Percentiles rank a stretch among this genome's conserved stretches.
phyloP scores from a whole-genome alignment of 2,329 filamentous ascomycete genomes.

The Dactylonectria macrodidyma region DNA sequence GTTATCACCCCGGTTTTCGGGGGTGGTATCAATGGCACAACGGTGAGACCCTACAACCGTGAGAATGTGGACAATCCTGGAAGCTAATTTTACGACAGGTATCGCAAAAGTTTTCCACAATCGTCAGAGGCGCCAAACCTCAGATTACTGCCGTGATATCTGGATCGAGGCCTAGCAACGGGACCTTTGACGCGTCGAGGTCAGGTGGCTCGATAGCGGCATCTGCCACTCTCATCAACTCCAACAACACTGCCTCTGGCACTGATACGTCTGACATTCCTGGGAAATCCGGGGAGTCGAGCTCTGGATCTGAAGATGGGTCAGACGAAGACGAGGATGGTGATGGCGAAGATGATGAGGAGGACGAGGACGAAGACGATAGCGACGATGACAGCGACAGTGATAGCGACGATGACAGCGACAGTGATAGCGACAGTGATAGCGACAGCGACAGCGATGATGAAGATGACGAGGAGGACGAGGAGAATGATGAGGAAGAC shows the following conservation, averaged over 20 bases:
- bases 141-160: not conserved
- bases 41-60: not conserved
- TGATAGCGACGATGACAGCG: not conserved
- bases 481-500: not conserved
- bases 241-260: not conserved
- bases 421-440: not conserved
- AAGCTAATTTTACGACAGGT: not conserved
- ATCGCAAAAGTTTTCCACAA: not conserved
- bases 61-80: not conserved
- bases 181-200: not conserved
- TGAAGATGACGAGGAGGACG: not conserved
- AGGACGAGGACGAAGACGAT: not conserved
- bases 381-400: not conserved
- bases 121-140: not conserved
- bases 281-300: not conserved
- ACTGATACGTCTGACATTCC: not conserved
- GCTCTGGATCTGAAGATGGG: not conserved
- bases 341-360: not conserved
- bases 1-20: not conserved
- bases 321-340: not conserved
- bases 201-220: not conserved
- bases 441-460: not conserved
- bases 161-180: not conserved
- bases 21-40: not conserved
- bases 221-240: not conserved